A percentile compares a stretch with the other conserved stretches of the same genome.
Evolutionary conservation across 805 yeast species (phyloP).

Genomic region (Candida morakotiae): DNA sequence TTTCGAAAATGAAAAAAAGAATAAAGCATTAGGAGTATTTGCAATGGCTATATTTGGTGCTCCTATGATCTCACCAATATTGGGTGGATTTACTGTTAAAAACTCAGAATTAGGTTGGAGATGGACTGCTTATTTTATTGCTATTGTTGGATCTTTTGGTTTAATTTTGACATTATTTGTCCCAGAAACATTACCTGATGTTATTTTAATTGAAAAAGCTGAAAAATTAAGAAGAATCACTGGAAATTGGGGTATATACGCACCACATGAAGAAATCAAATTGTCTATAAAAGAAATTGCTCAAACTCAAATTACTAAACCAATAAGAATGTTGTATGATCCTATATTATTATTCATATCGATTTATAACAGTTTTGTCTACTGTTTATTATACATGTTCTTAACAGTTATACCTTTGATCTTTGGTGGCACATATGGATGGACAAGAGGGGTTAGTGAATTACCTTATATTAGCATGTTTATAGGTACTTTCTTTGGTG

Average conservation of each 20-base stretch:
- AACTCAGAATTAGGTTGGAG: constrained; percentile 47
- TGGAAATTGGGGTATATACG: constrained; percentile 35
- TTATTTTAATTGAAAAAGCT: constrained; percentile 27
- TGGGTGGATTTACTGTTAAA: constrained; percentile 39
- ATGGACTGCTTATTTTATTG: constrained; percentile 51
- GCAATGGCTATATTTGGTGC: constrained; percentile 71
- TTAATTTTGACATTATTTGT: constrained; percentile 26
- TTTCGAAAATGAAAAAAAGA: constrained; percentile 62
- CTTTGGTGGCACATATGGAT: constrained; percentile 53
- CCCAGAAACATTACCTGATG: constrained; percentile 38
- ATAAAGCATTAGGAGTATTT: constrained; percentile 68
- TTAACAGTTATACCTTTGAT: constrained; percentile 42
- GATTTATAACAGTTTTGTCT: constrained; percentile 45
- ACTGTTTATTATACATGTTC: constrained; percentile 42
- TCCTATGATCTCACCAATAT: constrained; percentile 78
- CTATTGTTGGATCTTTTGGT: constrained; percentile 31
- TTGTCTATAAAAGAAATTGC: constrained; percentile 26
- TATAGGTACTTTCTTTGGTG: constrained; percentile 62
- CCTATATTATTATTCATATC: constrained; percentile 42
- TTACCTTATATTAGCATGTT: constrained; percentile 77
- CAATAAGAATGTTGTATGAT: constrained; percentile 34
- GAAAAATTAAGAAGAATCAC: constrained; percentile 34
- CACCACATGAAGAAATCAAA: constrained; percentile 32
- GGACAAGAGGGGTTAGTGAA: constrained; percentile 57
- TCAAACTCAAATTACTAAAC: constrained; percentile 32